Conservation (phyloP, 2,329 filamentous ascomycete genomes). For the Aspergillus tanneri region DNA sequence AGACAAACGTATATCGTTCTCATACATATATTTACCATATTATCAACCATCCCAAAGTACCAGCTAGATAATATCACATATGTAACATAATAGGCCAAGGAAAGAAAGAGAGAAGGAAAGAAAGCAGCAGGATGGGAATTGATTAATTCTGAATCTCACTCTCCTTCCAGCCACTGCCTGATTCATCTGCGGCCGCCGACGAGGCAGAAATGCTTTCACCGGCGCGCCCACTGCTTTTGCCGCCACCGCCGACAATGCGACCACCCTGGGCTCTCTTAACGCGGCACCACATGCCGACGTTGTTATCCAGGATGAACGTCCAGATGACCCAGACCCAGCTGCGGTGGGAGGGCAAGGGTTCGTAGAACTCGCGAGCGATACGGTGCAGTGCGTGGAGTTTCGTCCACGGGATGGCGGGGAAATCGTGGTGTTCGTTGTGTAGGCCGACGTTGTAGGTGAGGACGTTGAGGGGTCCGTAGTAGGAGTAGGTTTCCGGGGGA, state of each 20-base stretch:
- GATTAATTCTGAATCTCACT: conserved; percentile 64
- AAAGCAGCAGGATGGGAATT: background rate
- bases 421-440: conserved; percentile 99
- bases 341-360: conserved; percentile 76
- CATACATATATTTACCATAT: background rate
- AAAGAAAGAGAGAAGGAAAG: background rate
- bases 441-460: conserved; percentile 96
- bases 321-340: conserved; percentile 94
- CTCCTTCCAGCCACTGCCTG: conserved; percentile 63
- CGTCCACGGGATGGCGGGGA: conserved; percentile 95
- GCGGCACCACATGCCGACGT: conserved; percentile 84
- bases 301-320: conserved; percentile 90
- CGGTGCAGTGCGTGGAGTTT: conserved; percentile 72
- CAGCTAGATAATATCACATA: background rate
- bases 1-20: too few relatives aligned
- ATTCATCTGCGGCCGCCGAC: conserved; percentile 49
- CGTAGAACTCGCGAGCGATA: conserved; percentile 89
- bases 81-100: background rate
- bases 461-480: conserved; percentile 90
- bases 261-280: conserved; percentile 87
- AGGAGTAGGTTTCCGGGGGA: conserved; percentile 92
- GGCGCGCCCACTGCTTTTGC: conserved; percentile 30
- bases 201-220: conserved; percentile 46
- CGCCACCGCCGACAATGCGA: conserved; percentile 54
- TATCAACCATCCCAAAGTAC: background rate